Evolutionary conservation across 257 asterid species (phyloP), one percentile per base, ranked within the genome.

Genomic region (Nicotiana tomentosiformis): DNA sequence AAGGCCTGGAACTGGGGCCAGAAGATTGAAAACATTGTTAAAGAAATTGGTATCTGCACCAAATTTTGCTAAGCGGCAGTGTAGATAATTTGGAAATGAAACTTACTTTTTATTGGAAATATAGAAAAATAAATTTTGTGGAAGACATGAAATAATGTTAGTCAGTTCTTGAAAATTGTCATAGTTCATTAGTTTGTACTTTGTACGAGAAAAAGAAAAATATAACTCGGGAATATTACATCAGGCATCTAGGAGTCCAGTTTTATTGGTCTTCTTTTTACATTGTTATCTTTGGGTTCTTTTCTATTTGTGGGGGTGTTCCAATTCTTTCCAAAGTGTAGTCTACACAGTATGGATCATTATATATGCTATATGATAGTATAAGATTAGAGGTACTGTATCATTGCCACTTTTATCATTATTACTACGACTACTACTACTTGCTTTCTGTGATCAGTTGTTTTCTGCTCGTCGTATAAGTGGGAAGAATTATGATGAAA

Each of bases 1-100:
- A 33, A 90, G 82, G 89, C 96, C 94, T 0, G 98, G 98, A 64
- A n/a, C 77, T 4, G 98, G 97, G 51, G 88, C 97, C 0, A 91
- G 92, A 78, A 92, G 98, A 81, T 87, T 95, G 84, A 89, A 61
- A 85, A 82, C 84, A 62, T 79, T 93, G 70, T 56, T 94, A 0
- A 84, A 46, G 4, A 94, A 93, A 87, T 82, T 94, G 90, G 17
- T 88, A 29, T 82, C 89, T 23, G 39, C 79, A 83, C 90, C 66
- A 56, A 87, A 83, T 57, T 86, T 78, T 18, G 86, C 61, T 67
- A 91, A 66, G 83, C 68, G 91, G 78, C 81, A 84, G 20, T 94
- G 98, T 85, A 93, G 80, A 86, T 92, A 86, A 90, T 82, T 81
- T 82, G 72, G 20, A 23, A 81, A 6, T 72, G 33, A 10, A 12